Percentiles rank a stretch among this genome's conserved stretches.
Evolutionary conservation across 805 yeast species (phyloP).

Genomic region (Hanseniaspora pseudoguilliermondii): DNA sequence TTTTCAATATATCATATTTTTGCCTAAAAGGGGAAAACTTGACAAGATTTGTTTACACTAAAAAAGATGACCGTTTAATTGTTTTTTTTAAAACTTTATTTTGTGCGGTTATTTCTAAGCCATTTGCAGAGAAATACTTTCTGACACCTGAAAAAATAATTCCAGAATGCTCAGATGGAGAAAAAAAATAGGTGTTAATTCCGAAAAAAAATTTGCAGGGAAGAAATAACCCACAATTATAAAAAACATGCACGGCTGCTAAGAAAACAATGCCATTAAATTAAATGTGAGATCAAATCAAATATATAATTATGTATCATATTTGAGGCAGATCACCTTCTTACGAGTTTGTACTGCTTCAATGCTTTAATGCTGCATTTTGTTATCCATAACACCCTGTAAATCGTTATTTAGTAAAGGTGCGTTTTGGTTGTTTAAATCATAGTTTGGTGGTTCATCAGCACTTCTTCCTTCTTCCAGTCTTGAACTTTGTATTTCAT

Average conservation of each 20-base stretch:
- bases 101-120: slow-evolving; percentile 1
- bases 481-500: neutral
- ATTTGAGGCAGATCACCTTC: neutral
- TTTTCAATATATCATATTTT: neutral
- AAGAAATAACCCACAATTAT: too few species aligned
- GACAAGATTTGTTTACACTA: neutral
- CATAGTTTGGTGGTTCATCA: neutral
- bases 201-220: too few species aligned
- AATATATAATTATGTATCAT: neutral
- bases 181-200: neutral
- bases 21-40: neutral
- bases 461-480: neutral
- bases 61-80: neutral
- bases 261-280: too few species aligned
- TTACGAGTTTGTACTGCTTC: too few species aligned
- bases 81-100: neutral
- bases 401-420: slow-evolving; percentile 2
- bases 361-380: neutral
- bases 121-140: neutral
- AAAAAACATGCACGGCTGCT: too few species aligned
- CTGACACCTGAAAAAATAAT: too few species aligned
- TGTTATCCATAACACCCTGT: slow-evolving; percentile 1
- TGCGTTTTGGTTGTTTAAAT: neutral
- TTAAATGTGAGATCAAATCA: too few species aligned
- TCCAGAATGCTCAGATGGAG: neutral